Evolutionary conservation across 2,329 filamentous ascomycete species (phyloP), one percentile per base, ranked within the genome.

Genomic region (Ambrosiella beaveri): DNA sequence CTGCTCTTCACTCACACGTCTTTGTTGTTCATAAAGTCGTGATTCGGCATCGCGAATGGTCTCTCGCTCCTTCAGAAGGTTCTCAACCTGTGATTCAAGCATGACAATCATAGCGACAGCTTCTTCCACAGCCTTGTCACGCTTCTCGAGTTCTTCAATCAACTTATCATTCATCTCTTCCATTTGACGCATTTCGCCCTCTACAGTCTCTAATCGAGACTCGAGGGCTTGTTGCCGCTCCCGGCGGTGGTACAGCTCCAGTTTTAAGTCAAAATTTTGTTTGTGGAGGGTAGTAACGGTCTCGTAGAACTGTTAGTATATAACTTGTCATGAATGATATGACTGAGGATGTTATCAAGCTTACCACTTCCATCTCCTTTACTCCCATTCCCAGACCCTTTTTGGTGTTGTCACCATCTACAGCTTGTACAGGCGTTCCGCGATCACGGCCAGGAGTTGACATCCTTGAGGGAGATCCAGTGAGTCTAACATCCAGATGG

Each of bases 201-300:
- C 77, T 15, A 86, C 69, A 3, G 67, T 67, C 41, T 80, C 75
- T n/a, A 82, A 63, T 45, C 74, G 73, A 39, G 76, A 73, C 64
- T 86, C 82, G 39, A 87, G 64, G 19, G 71, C 71, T 7, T 73
- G 74, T 64, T 85, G 81, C 57, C 77, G 75, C 68, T 88, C 79
- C 36, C 84, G 75, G 6, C 82, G 76, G 65, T 88, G 83, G 63
- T 78, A 86, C 0, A 88, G 68, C 65, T 88, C 84, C 38, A 88
- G 72, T 67, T 88, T 88, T 47, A 88, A 73, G 63, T 86, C 84
- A 63, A 88, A 88, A 64, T 88, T 88, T 68, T 86, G 80, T 47
- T 88, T 88, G 67, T 84, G 81, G 19, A 88, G 69, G 1, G 74
- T 82, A 3, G 84, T 85, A 56, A 87, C 70, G 57, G 82, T 79